Base-by-base conservation (phyloP, 2,329 filamentous ascomycete genomes). In the Cladophialophora chaetospira region DNA sequence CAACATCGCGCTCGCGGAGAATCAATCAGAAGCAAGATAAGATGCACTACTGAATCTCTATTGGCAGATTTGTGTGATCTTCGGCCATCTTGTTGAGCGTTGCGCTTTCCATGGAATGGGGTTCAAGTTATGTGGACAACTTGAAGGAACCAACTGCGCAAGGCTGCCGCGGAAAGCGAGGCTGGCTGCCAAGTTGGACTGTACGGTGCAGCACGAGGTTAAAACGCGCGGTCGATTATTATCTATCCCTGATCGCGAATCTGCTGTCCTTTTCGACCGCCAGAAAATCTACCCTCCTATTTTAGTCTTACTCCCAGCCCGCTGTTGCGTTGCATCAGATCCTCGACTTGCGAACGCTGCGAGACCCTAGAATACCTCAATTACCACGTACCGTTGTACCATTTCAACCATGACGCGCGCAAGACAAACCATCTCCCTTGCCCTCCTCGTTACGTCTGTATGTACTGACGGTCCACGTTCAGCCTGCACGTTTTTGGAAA, bases 381-480 rank as follows among this genome's bases (percentile, higher is more conserved):
- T n/a, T n/a, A n/a, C n/a, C n/a, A n/a, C n/a, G n/a, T 8, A 21
- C n/a, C 15, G 6, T 15, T 4, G 3, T n/a, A 10, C 36, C n/a
- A 3, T 29, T 15, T 9, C 40, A 57, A 60, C 19, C 42, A 97
- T 97, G 94, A 96, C 94, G 66, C 91, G 92, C 76, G 94, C 94
- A 19, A 87, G 90, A 73, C 92, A 97, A 76, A 93, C 90, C 64
- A 87, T 97, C 71, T 96, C 91, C 61, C 82, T 96, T 69, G 53
- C 47, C 29, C 21, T 65, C 25, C 42, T 61, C 23, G 54, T 56
- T 31, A 55, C 58, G 11, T 63, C 57, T 33, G 58, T 63, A 57
- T 25, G 65, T 26, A 11, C 13, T 33, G 26, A 17, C 17, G 19
- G 8, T 17, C 5, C 44, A 31, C 25, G 19, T 11, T 35, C 29